Conservation (phyloP, 345 rosid genomes). For the Euphorbia tirucalli region DNA sequence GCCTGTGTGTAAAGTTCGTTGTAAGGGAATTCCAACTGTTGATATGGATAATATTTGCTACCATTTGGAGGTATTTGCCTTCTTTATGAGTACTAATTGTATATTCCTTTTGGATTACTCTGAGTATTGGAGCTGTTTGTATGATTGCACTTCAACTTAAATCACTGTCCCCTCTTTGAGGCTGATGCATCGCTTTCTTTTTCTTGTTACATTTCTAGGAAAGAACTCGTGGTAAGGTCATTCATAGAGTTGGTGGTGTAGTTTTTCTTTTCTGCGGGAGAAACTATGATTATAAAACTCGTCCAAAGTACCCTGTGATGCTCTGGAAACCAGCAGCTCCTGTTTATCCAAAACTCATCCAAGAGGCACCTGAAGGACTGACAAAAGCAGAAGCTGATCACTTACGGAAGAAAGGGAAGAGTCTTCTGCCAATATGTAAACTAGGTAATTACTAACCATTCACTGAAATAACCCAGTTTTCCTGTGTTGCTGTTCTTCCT, state of each 20-base stretch:
- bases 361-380: slow-evolving; percentile 84
- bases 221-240: slow-evolving; percentile 79
- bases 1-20: slow-evolving; percentile 78
- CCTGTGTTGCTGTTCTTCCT: not conserved
- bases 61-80: slow-evolving; percentile 66
- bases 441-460: slow-evolving; percentile 44
- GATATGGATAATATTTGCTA: slow-evolving; percentile 87
- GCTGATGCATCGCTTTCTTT: too few relatives aligned
- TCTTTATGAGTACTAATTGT: not conserved
- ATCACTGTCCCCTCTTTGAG: too few relatives aligned
- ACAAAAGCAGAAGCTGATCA: slow-evolving; percentile 66
- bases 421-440: slow-evolving; percentile 78
- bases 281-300: slow-evolving; percentile 73
- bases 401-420: slow-evolving; percentile 62
- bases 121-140: not conserved
- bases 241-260: slow-evolving; percentile 72
- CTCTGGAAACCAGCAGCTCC: slow-evolving; percentile 99
- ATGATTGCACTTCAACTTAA: not conserved
- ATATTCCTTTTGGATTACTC: not conserved
- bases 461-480: not conserved
- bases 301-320: slow-evolving; percentile 83
- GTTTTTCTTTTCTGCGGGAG: slow-evolving; percentile 89
- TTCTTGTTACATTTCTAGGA: slow-evolving; percentile 42
- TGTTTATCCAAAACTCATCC: slow-evolving; percentile 90
- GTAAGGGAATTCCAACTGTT: slow-evolving; percentile 86